A percentile compares a stretch with the other conserved stretches of the same genome.
phyloP scores from a whole-genome alignment of 208 protist species.

The Trypanosoma mega region DNA sequence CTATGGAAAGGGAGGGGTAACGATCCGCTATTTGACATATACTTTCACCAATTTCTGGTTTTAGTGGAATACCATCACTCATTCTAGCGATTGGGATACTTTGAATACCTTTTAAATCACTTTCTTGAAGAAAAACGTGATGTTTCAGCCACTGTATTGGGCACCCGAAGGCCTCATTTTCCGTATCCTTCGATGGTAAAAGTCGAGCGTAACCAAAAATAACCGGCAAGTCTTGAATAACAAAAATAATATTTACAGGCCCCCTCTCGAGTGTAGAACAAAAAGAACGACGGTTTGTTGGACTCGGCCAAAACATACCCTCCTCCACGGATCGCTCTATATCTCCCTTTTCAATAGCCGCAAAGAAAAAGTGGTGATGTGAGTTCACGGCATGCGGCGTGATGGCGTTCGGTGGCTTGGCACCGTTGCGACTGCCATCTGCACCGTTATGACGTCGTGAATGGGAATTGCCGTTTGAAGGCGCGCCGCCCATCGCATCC shows the following conservation, averaged over 20 bases:
- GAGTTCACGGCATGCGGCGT: conserved; percentile 11
- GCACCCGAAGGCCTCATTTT: conserved; percentile 19
- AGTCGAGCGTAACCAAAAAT: conserved; percentile 64
- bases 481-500: background rate
- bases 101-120: conserved; percentile 25
- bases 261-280: conserved; percentile 38
- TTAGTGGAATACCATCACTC: conserved; percentile 55
- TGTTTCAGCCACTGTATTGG: conserved; percentile 65
- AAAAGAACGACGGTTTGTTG: conserved; percentile 36
- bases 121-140: conserved; percentile 43
- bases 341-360: conserved; percentile 44
- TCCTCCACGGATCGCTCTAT: conserved; percentile 44
- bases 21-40: conserved; percentile 49
- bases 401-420: conserved; percentile 4
- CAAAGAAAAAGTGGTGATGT: conserved; percentile 36
- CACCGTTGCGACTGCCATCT: background rate
- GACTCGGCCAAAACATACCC: conserved; percentile 43
- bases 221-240: conserved; percentile 35
- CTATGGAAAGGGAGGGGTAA: background rate
- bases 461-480: background rate
- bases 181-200: conserved; percentile 24
- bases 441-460: conserved; percentile 5
- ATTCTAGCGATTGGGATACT: conserved; percentile 46
- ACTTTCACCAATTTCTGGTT: conserved; percentile 50
- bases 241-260: conserved; percentile 42